These are phyloP conservation scores for Taiozyma sp. DNA, from an alignment of 1,139 yeast genomes.

Conservation along the genomic window DNA sequence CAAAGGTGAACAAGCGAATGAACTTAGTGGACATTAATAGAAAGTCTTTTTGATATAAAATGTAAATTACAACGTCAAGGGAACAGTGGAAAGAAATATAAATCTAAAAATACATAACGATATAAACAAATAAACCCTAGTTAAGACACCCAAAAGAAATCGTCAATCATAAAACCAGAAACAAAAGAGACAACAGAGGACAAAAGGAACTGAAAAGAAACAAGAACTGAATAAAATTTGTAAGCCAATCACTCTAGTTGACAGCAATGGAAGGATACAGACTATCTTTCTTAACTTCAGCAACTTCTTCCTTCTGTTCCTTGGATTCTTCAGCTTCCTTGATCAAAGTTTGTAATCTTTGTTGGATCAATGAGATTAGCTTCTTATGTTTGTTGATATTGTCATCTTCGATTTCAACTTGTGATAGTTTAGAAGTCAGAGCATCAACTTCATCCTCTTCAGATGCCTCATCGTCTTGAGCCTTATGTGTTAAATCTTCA, in stretches of 20 bases:
- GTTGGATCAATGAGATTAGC: constrained; percentile 16
- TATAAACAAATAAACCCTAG: neutral
- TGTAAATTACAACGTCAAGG: too few species aligned
- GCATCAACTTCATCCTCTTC: constrained; percentile 9
- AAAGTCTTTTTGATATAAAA: neutral
- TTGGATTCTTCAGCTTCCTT: neutral
- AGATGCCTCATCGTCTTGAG: neutral
- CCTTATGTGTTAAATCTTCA: constrained; percentile 3
- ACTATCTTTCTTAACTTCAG: neutral
- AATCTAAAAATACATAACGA: neutral
- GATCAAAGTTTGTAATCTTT: constrained; percentile 12
- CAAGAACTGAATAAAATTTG: neutral
- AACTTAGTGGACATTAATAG: too few species aligned
- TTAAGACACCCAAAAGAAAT: neutral
- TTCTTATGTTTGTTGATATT: constrained; percentile 15
- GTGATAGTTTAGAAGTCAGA: constrained; percentile 5
- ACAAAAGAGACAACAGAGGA: neutral
- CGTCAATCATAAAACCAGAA: neutral
- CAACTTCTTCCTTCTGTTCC: neutral
- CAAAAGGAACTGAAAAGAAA: neutral
- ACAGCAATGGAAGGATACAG: neutral
- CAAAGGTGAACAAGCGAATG: too few species aligned
- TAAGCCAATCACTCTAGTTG: neutral
- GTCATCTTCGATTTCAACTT: constrained; percentile 5
- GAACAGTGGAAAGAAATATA: too few species aligned